These are phyloP conservation scores for Bacterosira constricta DNA, from an alignment of 108 stramenopile genomes.

Conservation along the genomic window DNA sequence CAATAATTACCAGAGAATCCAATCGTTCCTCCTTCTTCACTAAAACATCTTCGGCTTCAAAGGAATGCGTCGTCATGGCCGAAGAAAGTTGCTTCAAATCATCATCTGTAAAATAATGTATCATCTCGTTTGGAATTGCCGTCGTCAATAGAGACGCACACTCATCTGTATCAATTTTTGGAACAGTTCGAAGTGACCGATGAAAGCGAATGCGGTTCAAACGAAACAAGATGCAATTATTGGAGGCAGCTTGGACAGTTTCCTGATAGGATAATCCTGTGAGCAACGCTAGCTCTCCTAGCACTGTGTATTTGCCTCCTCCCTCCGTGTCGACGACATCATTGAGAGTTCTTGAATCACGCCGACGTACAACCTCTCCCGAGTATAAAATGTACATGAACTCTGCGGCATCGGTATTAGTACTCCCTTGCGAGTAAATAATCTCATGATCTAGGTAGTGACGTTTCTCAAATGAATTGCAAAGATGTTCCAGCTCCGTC, in stretches of 20 bases:
- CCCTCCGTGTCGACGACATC: background rate
- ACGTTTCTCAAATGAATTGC: conserved; percentile 23
- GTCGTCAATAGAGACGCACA: background rate
- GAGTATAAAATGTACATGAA: conserved; percentile 49
- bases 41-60: conserved; percentile 13
- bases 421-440: conserved; percentile 32
- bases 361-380: conserved; percentile 27
- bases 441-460: conserved; percentile 25
- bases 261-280: conserved; percentile 5
- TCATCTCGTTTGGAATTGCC: conserved; percentile 31
- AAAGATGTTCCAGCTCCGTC: conserved; percentile 10
- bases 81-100: conserved; percentile 12
- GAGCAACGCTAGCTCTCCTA: conserved; percentile 50
- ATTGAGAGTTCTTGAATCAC: conserved; percentile 1
- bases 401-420: conserved; percentile 19
- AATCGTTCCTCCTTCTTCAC: conserved; percentile 8
- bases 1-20: conserved; percentile 14
- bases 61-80: conserved; percentile 1
- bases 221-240: conserved; percentile 32
- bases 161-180: conserved; percentile 4
- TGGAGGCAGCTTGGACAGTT: conserved; percentile 35
- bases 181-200: conserved; percentile 4
- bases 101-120: background rate
- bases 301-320: conserved; percentile 27
- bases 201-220: conserved; percentile 6